Percentiles rank a stretch among this genome's conserved stretches.
phyloP scores from a whole-genome alignment of 495 filamentous ascomycete species.

The Venustampulla echinocandica region DNA sequence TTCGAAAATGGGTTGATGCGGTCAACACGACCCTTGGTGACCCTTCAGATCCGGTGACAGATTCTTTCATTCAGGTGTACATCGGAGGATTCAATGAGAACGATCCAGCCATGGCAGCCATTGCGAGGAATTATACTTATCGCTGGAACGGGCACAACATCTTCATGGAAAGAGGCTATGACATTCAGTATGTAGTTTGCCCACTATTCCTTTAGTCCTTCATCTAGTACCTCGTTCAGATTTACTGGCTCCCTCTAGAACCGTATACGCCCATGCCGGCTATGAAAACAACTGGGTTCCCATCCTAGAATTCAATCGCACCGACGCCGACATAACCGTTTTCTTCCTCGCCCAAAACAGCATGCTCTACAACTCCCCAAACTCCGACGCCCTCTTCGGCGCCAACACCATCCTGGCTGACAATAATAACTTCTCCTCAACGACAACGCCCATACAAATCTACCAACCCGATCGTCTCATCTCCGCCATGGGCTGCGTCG shows the following conservation, averaged over 20 bases:
- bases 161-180: slow-evolving; percentile 1
- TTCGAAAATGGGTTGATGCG: background rate
- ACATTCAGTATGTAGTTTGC: slow-evolving; percentile 10
- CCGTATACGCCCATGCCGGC: background rate
- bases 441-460: slow-evolving; percentile 3
- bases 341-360: slow-evolving; percentile 25
- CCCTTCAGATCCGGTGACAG: slow-evolving; percentile 2
- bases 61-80: background rate
- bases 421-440: background rate
- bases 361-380: slow-evolving; percentile 21
- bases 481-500: slow-evolving; percentile 21
- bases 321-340: slow-evolving; percentile 28
- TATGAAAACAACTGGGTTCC: slow-evolving; percentile 2
- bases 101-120: background rate
- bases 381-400: slow-evolving; percentile 22
- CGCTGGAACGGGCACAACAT: background rate
- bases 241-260: background rate
- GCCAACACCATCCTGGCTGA: slow-evolving; percentile 8
- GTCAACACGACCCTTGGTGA: background rate
- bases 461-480: slow-evolving; percentile 15
- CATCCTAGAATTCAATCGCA: slow-evolving; percentile 23
- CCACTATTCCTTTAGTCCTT: background rate
- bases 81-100: background rate
- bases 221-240: background rate
- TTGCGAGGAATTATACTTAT: slow-evolving; percentile 7